These are phyloP conservation scores for Cantharellus anzutake DNA, from an alignment of 768 basidiomycete species.

Conservation along the genomic window DNA sequence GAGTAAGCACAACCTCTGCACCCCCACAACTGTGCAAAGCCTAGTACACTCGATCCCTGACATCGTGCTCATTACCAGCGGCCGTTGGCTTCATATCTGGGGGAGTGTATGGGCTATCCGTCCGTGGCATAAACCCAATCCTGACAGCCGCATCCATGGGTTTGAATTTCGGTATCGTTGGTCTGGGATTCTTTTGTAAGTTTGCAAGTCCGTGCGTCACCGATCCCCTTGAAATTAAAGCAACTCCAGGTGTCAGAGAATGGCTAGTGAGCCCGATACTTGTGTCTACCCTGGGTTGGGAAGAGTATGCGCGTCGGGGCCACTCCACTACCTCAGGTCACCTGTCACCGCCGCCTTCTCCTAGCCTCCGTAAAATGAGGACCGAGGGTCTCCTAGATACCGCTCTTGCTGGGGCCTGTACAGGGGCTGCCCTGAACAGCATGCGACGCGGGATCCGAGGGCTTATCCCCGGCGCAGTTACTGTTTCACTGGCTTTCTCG, in stretches of 20 bases:
- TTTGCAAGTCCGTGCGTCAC: too few species aligned
- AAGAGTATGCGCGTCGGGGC: conserved; percentile 26
- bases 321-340: conserved; percentile 1
- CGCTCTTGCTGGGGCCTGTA: conserved; percentile 46
- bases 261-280: conserved; percentile 50
- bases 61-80: too few species aligned
- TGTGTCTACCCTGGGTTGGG: conserved; percentile 24
- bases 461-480: conserved; percentile 37
- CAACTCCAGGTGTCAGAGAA: conserved; percentile 45
- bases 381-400: conserved; percentile 47
- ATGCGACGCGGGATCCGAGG: too few species aligned
- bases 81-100: too few species aligned
- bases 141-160: too few species aligned
- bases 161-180: conserved; percentile 46
- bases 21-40: too few species aligned
- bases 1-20: too few species aligned
- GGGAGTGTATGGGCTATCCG: too few species aligned
- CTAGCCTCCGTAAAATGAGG: conserved; percentile 33
- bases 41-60: too few species aligned
- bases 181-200: conserved; percentile 65
- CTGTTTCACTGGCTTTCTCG: conserved; percentile 37
- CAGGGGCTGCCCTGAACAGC: conserved; percentile 32
- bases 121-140: too few species aligned
- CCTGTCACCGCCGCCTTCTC: neutral
- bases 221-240: too few species aligned